phyloP scores from a whole-genome alignment of 2,329 filamentous ascomycete species.

The Rhytidhysteron rufulum region DNA sequence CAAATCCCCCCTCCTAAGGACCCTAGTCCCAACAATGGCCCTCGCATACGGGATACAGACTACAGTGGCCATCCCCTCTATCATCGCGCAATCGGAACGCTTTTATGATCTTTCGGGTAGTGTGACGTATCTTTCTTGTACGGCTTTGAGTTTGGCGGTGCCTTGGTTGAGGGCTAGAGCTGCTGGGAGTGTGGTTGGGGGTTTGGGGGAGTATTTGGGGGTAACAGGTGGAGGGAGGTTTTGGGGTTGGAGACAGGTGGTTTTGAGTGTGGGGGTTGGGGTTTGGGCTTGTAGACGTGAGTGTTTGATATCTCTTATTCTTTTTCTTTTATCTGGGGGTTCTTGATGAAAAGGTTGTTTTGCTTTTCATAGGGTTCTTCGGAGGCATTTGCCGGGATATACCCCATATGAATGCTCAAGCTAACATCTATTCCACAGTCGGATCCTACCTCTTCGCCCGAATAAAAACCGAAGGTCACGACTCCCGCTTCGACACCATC shows the following conservation, averaged over 20 bases:
- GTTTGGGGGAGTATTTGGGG: constrained; percentile 24
- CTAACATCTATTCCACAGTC: constrained; percentile 43
- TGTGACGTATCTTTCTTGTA: constrained; percentile 63
- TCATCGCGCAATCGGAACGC: constrained; percentile 57
- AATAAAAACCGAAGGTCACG: constrained; percentile 56
- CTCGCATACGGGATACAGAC: constrained; percentile 63
- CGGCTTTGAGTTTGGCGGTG: constrained; percentile 58
- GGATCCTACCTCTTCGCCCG: constrained; percentile 62
- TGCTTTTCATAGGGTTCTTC: not conserved
- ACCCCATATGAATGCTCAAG: not conserved
- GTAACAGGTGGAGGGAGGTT: constrained; percentile 20
- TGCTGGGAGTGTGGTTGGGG: constrained; percentile 42
- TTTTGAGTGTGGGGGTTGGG: constrained; percentile 52
- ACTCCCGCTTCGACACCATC: constrained; percentile 57
- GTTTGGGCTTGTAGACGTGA: constrained; percentile 61
- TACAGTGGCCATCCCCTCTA: constrained; percentile 60
- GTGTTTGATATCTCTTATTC: constrained; percentile 14
- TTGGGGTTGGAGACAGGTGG: constrained; percentile 60
- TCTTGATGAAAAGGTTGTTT: not conserved
- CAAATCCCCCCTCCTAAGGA: constrained; percentile 59
- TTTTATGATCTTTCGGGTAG: constrained; percentile 68
- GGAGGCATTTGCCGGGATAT: constrained; percentile 1
- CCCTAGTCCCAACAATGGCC: constrained; percentile 58
- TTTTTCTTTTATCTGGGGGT: not conserved
- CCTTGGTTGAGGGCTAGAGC: constrained; percentile 55